These are phyloP conservation scores for Fraxinus americana DNA, from an alignment of 257 asterid genomes.

Conservation along the genomic window DNA sequence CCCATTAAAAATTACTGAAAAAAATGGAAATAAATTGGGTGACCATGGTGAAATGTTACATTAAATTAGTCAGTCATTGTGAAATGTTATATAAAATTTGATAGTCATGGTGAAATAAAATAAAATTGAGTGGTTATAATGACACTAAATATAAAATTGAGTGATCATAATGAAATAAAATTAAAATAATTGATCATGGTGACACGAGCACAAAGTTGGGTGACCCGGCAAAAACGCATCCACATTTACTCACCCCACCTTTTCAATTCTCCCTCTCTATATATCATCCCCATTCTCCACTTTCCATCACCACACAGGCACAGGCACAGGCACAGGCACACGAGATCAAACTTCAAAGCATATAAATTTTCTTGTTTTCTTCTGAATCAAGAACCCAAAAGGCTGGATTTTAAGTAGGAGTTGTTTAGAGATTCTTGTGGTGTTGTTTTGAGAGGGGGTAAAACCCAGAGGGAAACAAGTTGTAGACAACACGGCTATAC, in stretches of 20 bases:
- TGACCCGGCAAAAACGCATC: not conserved
- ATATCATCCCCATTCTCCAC: not conserved
- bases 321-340: not conserved
- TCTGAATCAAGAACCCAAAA: not conserved
- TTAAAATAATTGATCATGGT: too few relatives aligned
- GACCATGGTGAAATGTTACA: too few relatives aligned
- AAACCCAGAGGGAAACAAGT: slow-evolving; percentile 43
- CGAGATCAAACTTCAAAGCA: not conserved
- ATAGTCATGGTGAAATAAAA: too few relatives aligned
- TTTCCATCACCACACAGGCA: not conserved
- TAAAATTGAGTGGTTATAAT: too few relatives aligned
- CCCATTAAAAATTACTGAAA: too few relatives aligned
- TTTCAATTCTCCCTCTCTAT: not conserved
- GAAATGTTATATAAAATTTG: too few relatives aligned
- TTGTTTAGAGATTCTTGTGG: not conserved
- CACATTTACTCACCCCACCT: not conserved
- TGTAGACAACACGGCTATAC: slow-evolving; percentile 91
- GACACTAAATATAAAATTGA: too few relatives aligned
- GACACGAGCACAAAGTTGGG: too few relatives aligned
- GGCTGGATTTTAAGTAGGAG: slow-evolving; percentile 12
- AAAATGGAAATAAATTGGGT: too few relatives aligned
- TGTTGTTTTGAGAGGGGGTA: slow-evolving; percentile 33
- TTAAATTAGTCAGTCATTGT: too few relatives aligned
- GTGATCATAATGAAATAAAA: too few relatives aligned
- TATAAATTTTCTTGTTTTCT: not conserved